Base-by-base conservation (phyloP, 257 asterid genomes). In the Hygrophila difformis region DNA sequence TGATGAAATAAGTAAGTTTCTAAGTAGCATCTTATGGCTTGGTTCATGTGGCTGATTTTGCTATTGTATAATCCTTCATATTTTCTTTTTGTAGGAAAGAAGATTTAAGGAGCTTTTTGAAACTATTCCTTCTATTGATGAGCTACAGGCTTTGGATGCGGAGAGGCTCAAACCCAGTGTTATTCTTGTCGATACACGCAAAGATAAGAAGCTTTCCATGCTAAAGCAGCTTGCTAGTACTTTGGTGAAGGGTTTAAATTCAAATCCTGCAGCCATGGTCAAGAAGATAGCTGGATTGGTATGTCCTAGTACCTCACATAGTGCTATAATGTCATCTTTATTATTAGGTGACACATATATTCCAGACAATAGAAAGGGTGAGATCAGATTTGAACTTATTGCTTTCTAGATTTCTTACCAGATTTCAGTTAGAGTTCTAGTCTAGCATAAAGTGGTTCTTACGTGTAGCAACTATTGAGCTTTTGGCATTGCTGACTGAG, bases 261-360 rank as follows among this genome's bases (percentile, higher is more conserved):
- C 94, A 37, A 80, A 65, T 69, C 93, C 92, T 43, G 72, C 75
- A 23, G 71, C 81, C 46, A 53, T 76, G 66, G 69, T 84, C 66
- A 87, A 81, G 75, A 87, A 87, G 75, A 68, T 87, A 67, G 93
- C 95, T 68, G 95, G 85, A 71, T 63, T 87, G 92, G 97, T 87
- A 64, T 47, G 92, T 53, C 16, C 35, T 24, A 21, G 19, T 46
- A 43, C 51, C 59, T 19, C 14, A 10, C 21, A 6, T 44, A 4
- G 6, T 2, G 11, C 31, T 31, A 47, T 52, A 35, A 24, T 48
- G 1, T 39, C 20, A 28, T 55, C 16, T 28, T n/a, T 45, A 28
- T 26, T 26, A 8, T 8, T 8, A 26, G 31, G 4, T 26, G 4
- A 8, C 4, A 8, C 31, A 26, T 26, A 26, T 26, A 26, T 26